Conservation (phyloP, 345 rosid genomes). For the Syzygium aqueum region DNA sequence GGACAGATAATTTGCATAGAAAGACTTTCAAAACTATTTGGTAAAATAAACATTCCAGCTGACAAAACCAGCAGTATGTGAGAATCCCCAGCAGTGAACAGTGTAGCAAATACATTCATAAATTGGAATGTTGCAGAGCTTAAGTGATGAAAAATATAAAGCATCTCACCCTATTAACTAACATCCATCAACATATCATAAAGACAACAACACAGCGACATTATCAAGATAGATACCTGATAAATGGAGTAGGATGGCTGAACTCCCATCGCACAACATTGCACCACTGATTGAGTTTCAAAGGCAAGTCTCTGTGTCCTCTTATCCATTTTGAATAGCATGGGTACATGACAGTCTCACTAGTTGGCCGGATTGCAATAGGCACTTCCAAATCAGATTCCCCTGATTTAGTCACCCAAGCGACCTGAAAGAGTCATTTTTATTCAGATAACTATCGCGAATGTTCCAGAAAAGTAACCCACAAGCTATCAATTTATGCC, state of each 20-base stretch:
- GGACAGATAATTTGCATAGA: background rate
- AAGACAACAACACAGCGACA: background rate
- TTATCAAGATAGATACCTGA: constrained; percentile 43
- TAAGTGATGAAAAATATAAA: background rate
- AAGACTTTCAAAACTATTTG: background rate
- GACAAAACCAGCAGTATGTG: background rate
- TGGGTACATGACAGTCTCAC: constrained; percentile 99
- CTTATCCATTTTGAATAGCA: constrained; percentile 97
- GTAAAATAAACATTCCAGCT: background rate
- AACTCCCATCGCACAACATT: constrained; percentile 99
- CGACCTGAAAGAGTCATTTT: constrained; percentile 47
- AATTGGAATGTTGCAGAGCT: background rate
- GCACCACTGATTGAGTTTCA: constrained; percentile 98
- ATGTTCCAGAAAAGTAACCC: background rate
- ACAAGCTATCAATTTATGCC: background rate
- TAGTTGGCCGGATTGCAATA: constrained; percentile 94
- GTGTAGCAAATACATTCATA: background rate
- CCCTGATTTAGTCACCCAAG: constrained; percentile 96
- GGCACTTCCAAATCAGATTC: constrained; percentile 86
- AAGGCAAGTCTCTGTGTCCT: constrained; percentile 94
- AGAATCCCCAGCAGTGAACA: background rate
- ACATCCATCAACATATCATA: background rate
- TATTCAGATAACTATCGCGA: background rate
- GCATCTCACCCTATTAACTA: background rate
- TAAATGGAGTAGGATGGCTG: constrained; percentile 99